Conservation (phyloP, 257 asterid genomes). For the Forsythia suspensa region DNA sequence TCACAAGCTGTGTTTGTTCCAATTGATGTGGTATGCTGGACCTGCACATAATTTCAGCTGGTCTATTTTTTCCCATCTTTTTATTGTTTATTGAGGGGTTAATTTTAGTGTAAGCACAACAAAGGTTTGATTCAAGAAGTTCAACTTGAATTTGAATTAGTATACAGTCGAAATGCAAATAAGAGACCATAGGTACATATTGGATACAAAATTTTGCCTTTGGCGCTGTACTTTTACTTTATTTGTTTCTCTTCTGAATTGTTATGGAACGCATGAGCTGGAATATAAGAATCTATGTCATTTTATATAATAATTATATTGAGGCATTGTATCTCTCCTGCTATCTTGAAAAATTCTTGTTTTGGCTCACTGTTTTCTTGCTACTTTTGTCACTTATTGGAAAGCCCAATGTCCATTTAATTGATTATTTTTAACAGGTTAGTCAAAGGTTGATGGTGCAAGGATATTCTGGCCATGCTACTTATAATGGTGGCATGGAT, state of each 20-base stretch:
- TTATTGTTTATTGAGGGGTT: not conserved
- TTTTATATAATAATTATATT: not conserved
- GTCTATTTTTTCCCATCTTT: not conserved
- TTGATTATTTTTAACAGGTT: conserved; percentile 58
- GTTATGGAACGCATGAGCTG: not conserved
- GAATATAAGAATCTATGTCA: not conserved
- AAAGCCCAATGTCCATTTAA: conserved; percentile 11
- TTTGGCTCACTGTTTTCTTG: conserved; percentile 2
- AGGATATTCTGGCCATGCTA: conserved; percentile 82
- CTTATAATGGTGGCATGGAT: conserved; percentile 81
- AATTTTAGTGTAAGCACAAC: not conserved
- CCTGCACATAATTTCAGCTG: not conserved
- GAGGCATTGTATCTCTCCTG: not conserved
- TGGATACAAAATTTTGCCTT: not conserved
- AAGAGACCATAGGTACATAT: not conserved
- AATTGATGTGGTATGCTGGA: conserved; percentile 77
- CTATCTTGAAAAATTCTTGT: not conserved
- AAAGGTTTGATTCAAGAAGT: not conserved
- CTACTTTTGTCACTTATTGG: not conserved
- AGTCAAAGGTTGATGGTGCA: conserved; percentile 92
- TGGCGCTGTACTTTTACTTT: not conserved
- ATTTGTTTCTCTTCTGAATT: too few species aligned
- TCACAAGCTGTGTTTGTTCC: conserved; percentile 89
- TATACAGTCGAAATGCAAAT: conserved; percentile 1
- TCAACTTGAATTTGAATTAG: not conserved